phyloP scores from a whole-genome alignment of 176 grass and related monocot species.

The Oryza rufipogon region DNA sequence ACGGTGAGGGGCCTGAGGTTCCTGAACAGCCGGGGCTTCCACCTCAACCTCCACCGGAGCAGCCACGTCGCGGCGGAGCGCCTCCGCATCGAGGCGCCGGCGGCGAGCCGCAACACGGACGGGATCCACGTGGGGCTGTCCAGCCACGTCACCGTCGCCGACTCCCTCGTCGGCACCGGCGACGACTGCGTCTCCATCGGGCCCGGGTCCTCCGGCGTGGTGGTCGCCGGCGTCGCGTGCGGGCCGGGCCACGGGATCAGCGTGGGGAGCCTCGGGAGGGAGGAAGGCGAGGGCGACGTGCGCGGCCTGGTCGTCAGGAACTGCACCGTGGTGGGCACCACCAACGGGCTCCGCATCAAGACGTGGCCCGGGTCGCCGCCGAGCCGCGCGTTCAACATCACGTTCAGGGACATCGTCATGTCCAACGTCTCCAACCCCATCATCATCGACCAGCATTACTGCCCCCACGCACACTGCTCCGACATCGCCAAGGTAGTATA shows the following conservation, averaged over 20 bases:
- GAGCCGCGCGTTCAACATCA: slow-evolving; percentile 56
- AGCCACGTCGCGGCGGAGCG: neutral
- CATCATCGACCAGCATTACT: slow-evolving; percentile 77
- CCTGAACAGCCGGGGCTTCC: slow-evolving; percentile 53
- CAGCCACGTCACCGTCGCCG: slow-evolving; percentile 38
- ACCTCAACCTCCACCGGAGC: slow-evolving; percentile 50
- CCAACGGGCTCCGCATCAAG: slow-evolving; percentile 80
- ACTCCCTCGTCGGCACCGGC: slow-evolving; percentile 55
- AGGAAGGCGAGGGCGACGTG: slow-evolving; percentile 39
- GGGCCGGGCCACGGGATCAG: slow-evolving; percentile 74
- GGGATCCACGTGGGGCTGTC: slow-evolving; percentile 58
- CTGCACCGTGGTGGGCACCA: slow-evolving; percentile 43
- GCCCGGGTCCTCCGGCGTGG: slow-evolving; percentile 38
- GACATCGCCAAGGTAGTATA: slow-evolving; percentile 16
- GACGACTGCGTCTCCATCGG: slow-evolving; percentile 79
- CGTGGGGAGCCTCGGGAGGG: slow-evolving; percentile 66
- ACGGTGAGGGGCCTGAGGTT: slow-evolving; percentile 28
- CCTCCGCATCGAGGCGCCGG: slow-evolving; percentile 49
- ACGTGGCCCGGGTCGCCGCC: slow-evolving; percentile 61
- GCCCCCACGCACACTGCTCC: slow-evolving; percentile 47
- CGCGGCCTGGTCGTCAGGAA: slow-evolving; percentile 34
- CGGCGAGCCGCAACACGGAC: slow-evolving; percentile 68
- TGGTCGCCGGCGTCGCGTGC: slow-evolving; percentile 44
- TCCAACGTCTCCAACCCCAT: slow-evolving; percentile 62
- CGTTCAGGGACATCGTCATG: slow-evolving; percentile 62